Evolutionary conservation across 768 basidiomycete genomes (phyloP), one percentile per base, ranked within the genome.

Genomic region (Hygrocybe coccinea): DNA sequence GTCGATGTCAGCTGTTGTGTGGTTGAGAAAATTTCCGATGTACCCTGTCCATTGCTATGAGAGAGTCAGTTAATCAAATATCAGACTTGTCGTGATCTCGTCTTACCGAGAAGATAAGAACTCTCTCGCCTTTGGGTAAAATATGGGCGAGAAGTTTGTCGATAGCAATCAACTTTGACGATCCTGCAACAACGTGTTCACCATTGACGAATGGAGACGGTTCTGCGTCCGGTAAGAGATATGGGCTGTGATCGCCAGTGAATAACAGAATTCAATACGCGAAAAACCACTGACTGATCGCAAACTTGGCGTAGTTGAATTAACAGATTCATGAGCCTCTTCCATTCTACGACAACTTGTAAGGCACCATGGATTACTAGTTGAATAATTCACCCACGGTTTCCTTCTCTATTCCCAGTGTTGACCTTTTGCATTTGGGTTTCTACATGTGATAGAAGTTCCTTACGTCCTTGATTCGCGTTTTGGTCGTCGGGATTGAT

Each of bases 301-400:
- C 86, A 88, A 47, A 86, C 78, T 72, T 81, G 79, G 44, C 86
- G 76, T 10, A 89, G 71, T 66, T 88, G 86, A 74, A 88, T 79
- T 45, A 89, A 65, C n/a, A 88, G 72, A 65, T 85, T 86, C 79
- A 83, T 83, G 43, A 84, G 71, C 57, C 76, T 76, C 54, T 69
- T 75, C 76, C 79, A 84, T 52, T 74, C 81, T 82, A 56, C n/a
- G 14, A 41, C 17, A 33, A 35, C 3, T 5, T n/a, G 10, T 12
- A 11, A 25, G 15, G 2, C 3, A 5, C 5, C 19, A 54, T 3
- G 15, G 11, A 11, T 17, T 2, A 25, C 3, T 29, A 29, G 8
- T 29, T 5, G 3, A 7, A 7, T 21, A 44, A 36, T 6, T 9
- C 29, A 34, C 52, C 4, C n/a, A 43, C 39, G 25, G 29, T 63